Conservation (phyloP, 2,329 filamentous ascomycete species). For the Monilinia vaccinii-corymbosi region DNA sequence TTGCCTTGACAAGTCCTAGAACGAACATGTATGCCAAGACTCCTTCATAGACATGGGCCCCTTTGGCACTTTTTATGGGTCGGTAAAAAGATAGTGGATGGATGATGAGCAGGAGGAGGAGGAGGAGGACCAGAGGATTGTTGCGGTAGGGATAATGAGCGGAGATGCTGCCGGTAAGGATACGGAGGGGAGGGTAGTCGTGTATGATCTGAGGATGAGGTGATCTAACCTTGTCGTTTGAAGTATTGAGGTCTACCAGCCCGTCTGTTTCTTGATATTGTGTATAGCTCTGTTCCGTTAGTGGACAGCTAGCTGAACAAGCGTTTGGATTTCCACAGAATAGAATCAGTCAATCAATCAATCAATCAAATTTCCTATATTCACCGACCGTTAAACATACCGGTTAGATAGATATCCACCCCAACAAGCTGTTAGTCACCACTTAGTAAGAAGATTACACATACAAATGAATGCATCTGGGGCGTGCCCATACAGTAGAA, state of each 20-base stretch:
- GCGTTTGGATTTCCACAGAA: neutral
- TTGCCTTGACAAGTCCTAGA: neutral
- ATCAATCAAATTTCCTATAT: no score
- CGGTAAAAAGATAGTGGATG: neutral
- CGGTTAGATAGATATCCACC: neutral
- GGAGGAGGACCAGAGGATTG: neutral
- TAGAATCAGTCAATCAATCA: neutral
- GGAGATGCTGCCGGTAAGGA: neutral
- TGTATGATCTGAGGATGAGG: neutral
- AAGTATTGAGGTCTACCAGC: neutral
- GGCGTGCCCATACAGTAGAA: neutral
- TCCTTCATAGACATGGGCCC: neutral
- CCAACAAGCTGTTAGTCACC: neutral
- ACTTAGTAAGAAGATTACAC: neutral
- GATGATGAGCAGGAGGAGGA: neutral
- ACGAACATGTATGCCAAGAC: slow-evolving; percentile 4
- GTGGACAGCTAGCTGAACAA: neutral
- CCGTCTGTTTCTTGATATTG: neutral
- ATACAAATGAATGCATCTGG: neutral
- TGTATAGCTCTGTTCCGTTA: neutral
- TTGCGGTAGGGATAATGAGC: neutral
- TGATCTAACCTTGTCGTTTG: neutral
- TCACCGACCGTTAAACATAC: neutral
- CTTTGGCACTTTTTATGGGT: neutral
- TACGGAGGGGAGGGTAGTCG: neutral